These are phyloP conservation scores for Pisolithus orientalis DNA, from an alignment of 768 basidiomycete genomes.

Conservation along the genomic window DNA sequence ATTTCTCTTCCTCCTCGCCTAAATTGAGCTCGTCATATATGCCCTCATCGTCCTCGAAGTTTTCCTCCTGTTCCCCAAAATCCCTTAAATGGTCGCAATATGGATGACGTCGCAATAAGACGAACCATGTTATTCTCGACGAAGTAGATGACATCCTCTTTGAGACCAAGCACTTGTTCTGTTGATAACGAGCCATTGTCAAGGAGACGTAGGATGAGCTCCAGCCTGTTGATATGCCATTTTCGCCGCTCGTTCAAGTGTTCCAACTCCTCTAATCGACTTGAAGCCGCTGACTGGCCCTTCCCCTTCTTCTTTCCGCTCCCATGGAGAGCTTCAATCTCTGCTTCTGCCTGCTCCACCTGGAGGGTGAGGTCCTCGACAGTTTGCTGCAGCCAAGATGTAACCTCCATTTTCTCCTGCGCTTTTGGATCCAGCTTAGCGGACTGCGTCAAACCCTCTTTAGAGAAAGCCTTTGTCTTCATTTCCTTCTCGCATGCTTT, in stretches of 20 bases:
- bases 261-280: conserved; percentile 81
- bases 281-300: conserved; percentile 54
- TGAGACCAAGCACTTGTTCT: conserved; percentile 75
- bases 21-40: conserved; percentile 98
- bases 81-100: conserved; percentile 12
- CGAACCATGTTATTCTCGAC: conserved; percentile 92
- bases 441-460: conserved; percentile 93
- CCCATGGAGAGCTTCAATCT: conserved; percentile 81
- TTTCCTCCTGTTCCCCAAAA: conserved; percentile 67
- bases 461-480: conserved; percentile 99
- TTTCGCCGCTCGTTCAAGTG: conserved; percentile 85
- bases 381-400: conserved; percentile 77
- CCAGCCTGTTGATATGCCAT: conserved; percentile 91
- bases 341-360: conserved; percentile 91
- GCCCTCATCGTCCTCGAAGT: conserved; percentile 95
- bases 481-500: conserved; percentile 99
- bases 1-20: conserved; percentile 94
- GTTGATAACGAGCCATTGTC: conserved; percentile 87
- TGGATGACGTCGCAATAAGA: conserved; percentile 15
- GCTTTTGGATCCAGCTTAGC: conserved; percentile 95
- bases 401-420: conserved; percentile 90
- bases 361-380: conserved; percentile 93
- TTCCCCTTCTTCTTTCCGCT: conserved; percentile 82
- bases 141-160: conserved; percentile 95
- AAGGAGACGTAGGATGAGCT: conserved; percentile 86